phyloP scores from a whole-genome alignment of 2,329 filamentous ascomycete genomes.

The Endoconidiophora laricicola region DNA sequence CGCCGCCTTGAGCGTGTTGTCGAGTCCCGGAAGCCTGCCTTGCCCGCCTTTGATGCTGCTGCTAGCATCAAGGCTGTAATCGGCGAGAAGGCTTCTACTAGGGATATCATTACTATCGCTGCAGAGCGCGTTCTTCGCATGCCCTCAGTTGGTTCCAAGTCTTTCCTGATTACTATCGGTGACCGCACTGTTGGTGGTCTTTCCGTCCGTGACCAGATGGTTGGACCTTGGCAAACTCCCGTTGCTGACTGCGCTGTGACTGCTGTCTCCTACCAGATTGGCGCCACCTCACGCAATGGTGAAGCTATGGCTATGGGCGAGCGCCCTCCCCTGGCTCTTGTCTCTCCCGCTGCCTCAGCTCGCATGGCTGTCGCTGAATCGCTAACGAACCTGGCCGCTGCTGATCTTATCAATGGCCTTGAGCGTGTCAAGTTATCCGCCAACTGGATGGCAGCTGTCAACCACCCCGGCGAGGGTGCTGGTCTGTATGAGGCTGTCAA shows the following conservation, averaged over 20 bases:
- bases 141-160: constrained; percentile 89
- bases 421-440: constrained; percentile 74
- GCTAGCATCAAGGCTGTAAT: constrained; percentile 49
- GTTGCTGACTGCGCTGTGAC: constrained; percentile 92
- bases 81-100: constrained; percentile 33
- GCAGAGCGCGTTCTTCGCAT: constrained; percentile 67
- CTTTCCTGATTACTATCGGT: constrained; percentile 91
- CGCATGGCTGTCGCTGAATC: constrained; percentile 94
- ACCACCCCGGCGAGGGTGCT: constrained; percentile 80
- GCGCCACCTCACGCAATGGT: constrained; percentile 54
- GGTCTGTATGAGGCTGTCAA: constrained; percentile 86
- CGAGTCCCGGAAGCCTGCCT: constrained; percentile 46
- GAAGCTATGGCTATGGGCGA: constrained; percentile 99
- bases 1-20: constrained; percentile 67
- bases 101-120: constrained; percentile 44
- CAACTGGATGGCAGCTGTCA: constrained; percentile 98
- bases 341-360: constrained; percentile 77
- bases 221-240: constrained; percentile 88
- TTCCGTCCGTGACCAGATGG: constrained; percentile 82
- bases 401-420: constrained; percentile 51
- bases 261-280: constrained; percentile 55
- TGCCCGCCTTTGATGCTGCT: constrained; percentile 56
- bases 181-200: constrained; percentile 85
- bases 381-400: constrained; percentile 81
- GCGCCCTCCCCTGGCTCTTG: constrained; percentile 74